Evolutionary conservation across 2,329 filamentous ascomycete species (phyloP).

Genomic region (Macrophomina pseudophaseolina): DNA sequence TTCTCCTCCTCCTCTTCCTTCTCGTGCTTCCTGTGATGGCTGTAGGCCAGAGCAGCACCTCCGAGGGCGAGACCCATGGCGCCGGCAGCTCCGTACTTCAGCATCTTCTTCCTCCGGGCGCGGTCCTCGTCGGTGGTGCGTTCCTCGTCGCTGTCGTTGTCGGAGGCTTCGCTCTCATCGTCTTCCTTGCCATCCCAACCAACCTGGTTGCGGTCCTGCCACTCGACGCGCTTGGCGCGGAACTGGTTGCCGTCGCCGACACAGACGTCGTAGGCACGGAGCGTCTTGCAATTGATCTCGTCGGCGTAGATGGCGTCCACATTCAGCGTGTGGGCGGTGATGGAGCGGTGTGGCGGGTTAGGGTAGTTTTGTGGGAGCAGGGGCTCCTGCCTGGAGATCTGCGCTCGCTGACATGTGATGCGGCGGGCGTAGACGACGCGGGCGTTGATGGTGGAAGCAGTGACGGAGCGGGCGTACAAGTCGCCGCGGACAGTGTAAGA

Average conservation of each 20-base stretch:
- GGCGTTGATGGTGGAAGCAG: constrained; percentile 15
- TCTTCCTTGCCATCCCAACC: constrained; percentile 22
- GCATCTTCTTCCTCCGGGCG: constrained; percentile 17
- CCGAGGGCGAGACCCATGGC: constrained; percentile 4
- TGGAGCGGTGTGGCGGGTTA: constrained; percentile 13
- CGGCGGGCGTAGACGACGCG: constrained; percentile 18
- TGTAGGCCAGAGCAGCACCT: constrained; percentile 14
- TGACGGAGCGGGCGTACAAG: constrained; percentile 16
- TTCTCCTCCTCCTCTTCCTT: constrained; percentile 19
- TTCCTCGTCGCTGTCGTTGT: constrained; percentile 16
- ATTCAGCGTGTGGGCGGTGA: constrained; percentile 20
- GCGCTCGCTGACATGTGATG: constrained; percentile 4
- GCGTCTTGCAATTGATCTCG: constrained; percentile 45
- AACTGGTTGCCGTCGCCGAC: constrained; percentile 19
- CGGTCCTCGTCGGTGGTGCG: constrained; percentile 6
- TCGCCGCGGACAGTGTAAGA: constrained; percentile 20
- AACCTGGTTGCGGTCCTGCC: constrained; percentile 11
- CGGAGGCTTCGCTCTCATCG: background rate
- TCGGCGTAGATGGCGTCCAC: constrained; percentile 24
- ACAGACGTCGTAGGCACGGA: constrained; percentile 20
- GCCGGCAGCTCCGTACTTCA: constrained; percentile 12
- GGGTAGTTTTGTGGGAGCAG: constrained; percentile 10
- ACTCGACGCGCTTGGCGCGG: constrained; percentile 16
- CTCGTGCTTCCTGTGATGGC: constrained; percentile 15
- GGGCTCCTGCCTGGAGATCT: constrained; percentile 6